phyloP scores from a whole-genome alignment of 129 eudicot genomes.

The Saussurea involucrata region DNA sequence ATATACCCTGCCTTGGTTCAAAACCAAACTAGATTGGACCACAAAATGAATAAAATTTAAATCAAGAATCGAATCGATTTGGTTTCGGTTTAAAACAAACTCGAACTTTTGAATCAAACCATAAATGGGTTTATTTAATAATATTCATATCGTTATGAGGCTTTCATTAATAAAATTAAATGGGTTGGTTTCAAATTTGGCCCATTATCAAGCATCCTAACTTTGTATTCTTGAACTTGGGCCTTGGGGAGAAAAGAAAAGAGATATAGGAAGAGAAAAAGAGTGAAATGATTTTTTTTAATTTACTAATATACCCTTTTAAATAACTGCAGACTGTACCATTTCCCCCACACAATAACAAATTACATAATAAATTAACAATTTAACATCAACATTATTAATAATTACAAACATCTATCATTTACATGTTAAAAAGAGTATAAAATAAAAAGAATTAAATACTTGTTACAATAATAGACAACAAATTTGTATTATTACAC shows the following conservation, averaged over 20 bases:
- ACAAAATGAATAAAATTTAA: no score
- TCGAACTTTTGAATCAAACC: background rate
- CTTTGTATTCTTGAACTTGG: no score
- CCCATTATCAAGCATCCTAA: no score
- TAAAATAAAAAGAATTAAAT: no score
- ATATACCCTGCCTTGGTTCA: background rate
- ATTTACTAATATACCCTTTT: no score
- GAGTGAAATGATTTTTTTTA: no score
- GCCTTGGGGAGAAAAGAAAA: no score
- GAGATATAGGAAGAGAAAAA: no score
- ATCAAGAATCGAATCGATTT: background rate
- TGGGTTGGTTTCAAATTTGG: background rate
- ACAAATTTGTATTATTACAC: no score
- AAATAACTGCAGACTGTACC: no score
- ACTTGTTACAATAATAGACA: no score
- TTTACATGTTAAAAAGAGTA: background rate
- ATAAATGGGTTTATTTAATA: background rate
- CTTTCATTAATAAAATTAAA: background rate
- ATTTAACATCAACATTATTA: background rate
- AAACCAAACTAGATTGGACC: background rate
- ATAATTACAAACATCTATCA: background rate
- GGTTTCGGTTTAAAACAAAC: background rate
- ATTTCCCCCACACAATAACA: background rate
- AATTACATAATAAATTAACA: background rate
- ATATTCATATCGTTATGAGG: background rate